Evolutionary conservation across 139 green algal species (phyloP).

Genomic region (Yamagishiella unicocca): DNA sequence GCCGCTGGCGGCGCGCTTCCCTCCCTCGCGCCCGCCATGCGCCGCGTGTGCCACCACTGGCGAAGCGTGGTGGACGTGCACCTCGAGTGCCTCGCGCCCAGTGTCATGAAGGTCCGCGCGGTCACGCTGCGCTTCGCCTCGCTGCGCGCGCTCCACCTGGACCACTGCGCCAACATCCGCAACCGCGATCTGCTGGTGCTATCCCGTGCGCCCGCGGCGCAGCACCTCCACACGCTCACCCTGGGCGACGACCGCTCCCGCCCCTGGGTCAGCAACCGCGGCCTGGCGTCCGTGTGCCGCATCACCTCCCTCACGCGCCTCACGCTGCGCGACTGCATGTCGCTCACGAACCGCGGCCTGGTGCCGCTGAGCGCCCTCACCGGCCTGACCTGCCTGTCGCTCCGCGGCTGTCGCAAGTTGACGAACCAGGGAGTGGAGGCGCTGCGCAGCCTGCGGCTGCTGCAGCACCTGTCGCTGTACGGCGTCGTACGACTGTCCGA

Average conservation of each 20-base stretch:
- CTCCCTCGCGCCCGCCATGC: constrained; percentile 1
- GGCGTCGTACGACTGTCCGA: constrained; percentile 52
- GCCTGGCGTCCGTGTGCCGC: constrained; percentile 47
- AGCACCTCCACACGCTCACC: constrained; percentile 56
- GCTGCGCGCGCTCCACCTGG: constrained; percentile 54
- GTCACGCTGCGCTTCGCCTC: constrained; percentile 55
- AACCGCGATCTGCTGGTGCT: constrained; percentile 59
- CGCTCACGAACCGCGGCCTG: constrained; percentile 53
- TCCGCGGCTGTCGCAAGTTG: constrained; percentile 59
- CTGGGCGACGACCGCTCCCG: constrained; percentile 56
- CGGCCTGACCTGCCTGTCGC: constrained; percentile 43
- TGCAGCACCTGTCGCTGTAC: constrained; percentile 53
- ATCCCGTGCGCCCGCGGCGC: not conserved
- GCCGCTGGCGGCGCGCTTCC: constrained; percentile 27
- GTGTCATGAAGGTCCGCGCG: constrained; percentile 33
- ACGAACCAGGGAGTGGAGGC: constrained; percentile 57
- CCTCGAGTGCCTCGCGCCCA: constrained; percentile 52
- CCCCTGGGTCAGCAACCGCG: constrained; percentile 62
- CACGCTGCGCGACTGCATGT: constrained; percentile 63
- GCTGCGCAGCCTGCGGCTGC: constrained; percentile 26
- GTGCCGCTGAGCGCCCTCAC: constrained; percentile 31
- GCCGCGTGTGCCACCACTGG: constrained; percentile 62
- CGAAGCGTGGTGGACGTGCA: constrained; percentile 51
- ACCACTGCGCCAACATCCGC: constrained; percentile 53
- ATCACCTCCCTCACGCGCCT: constrained; percentile 54